Evolutionary conservation across 2,329 filamentous ascomycete species (phyloP).

Genomic region (Xylaria multiplex): DNA sequence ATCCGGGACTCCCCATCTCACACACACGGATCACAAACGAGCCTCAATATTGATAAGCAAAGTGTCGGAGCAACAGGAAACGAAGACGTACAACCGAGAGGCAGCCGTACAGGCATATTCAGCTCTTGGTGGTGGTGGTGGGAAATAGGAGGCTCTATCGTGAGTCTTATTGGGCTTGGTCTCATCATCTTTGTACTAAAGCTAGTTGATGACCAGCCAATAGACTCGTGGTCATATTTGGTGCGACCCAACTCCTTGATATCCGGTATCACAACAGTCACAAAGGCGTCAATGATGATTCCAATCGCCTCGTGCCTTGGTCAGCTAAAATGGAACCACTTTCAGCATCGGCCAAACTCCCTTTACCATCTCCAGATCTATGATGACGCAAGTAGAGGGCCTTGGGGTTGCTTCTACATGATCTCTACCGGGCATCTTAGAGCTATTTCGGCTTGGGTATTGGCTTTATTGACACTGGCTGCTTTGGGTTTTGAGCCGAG

Average conservation of each 20-base stretch:
- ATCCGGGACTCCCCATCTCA: too few relatives aligned
- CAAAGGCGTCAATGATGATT: slow-evolving; percentile 47
- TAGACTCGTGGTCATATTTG: slow-evolving; percentile 20
- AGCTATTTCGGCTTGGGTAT: neutral
- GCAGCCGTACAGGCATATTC: too few relatives aligned
- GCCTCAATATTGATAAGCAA: too few relatives aligned
- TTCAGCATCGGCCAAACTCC: slow-evolving; percentile 33
- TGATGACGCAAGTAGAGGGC: slow-evolving; percentile 46
- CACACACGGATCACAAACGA: too few relatives aligned
- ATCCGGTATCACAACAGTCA: slow-evolving; percentile 48
- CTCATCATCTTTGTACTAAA: slow-evolving; percentile 2
- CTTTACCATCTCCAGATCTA: slow-evolving; percentile 46
- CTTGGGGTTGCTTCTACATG: slow-evolving; percentile 39
- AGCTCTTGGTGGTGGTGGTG: slow-evolving; percentile 39
- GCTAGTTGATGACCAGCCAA: neutral
- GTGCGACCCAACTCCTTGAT: slow-evolving; percentile 50
- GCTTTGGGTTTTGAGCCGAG: slow-evolving; percentile 34
- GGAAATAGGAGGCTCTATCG: slow-evolving; percentile 20
- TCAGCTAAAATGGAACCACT: slow-evolving; percentile 52
- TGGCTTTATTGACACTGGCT: slow-evolving; percentile 29
- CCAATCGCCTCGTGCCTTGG: slow-evolving; percentile 47
- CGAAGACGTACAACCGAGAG: too few relatives aligned
- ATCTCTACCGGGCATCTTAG: neutral
- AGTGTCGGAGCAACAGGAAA: too few relatives aligned
- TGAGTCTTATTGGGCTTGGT: slow-evolving; percentile 18